A percentile compares a stretch with the other conserved stretches of the same genome.
These are phyloP conservation scores for Candida silvatica DNA, from an alignment of 805 yeast species.

Conservation along the genomic window DNA sequence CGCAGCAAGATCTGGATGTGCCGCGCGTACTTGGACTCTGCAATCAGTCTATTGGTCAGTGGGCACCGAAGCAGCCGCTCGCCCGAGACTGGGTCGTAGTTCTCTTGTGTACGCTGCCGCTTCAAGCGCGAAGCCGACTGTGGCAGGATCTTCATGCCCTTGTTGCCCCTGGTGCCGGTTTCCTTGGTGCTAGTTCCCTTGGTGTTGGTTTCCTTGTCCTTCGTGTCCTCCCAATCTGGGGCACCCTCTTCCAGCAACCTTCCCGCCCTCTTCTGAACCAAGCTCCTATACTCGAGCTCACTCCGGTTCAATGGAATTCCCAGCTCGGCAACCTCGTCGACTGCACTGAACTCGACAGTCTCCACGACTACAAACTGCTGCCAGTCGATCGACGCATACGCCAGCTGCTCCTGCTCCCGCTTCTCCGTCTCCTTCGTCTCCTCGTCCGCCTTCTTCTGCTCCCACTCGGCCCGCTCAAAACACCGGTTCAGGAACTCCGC, in stretches of 20 bases:
- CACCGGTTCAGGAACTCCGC: constrained; percentile 36
- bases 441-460: constrained; percentile 28
- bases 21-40: constrained; percentile 60
- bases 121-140: constrained; percentile 63
- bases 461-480: constrained; percentile 48
- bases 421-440: constrained; percentile 22
- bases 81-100: constrained; percentile 9
- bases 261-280: constrained; percentile 39
- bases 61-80: constrained; percentile 57
- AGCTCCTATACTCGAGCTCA: constrained; percentile 53
- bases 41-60: constrained; percentile 61
- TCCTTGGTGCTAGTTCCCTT: constrained; percentile 6
- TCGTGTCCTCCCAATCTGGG: constrained; percentile 24
- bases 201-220: neutral
- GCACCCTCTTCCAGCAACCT: constrained; percentile 30
- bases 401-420: constrained; percentile 32
- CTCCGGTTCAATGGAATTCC: constrained; percentile 46
- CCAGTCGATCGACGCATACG: constrained; percentile 82
- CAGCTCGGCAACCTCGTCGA: constrained; percentile 50
- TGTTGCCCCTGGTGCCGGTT: constrained; percentile 8
- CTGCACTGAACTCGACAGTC: constrained; percentile 50
- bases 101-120: constrained; percentile 11
- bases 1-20: constrained; percentile 64
- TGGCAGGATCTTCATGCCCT: constrained; percentile 41
- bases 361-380: constrained; percentile 68